Percentiles rank a stretch among this genome's conserved stretches.
Evolutionary conservation across 495 filamentous ascomycete species (phyloP).

Genomic region (Hapsidospora chrysogenum): DNA sequence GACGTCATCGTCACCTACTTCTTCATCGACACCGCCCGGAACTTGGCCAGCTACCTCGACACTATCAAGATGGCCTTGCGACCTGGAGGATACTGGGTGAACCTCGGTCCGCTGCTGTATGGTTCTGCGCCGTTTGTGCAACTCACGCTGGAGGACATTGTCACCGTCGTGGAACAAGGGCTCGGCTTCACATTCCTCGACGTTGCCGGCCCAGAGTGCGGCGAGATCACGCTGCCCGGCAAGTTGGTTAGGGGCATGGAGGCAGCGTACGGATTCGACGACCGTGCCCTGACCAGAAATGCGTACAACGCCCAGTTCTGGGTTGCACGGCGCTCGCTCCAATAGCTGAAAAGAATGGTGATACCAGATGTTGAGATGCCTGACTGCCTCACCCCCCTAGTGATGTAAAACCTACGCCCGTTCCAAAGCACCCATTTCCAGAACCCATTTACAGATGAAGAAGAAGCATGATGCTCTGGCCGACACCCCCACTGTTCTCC

Average conservation of each 20-base stretch:
- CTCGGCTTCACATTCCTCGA: constrained; percentile 14
- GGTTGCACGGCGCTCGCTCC: constrained; percentile 16
- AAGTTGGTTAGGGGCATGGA: constrained; percentile 10
- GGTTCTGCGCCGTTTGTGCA: constrained; percentile 13
- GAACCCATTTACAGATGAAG: too few relatives aligned
- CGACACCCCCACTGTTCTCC: too few relatives aligned
- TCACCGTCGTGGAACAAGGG: constrained; percentile 8
- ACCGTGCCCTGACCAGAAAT: constrained; percentile 14
- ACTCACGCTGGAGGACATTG: constrained; percentile 16
- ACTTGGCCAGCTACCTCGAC: constrained; percentile 24
- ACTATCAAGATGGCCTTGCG: constrained; percentile 21
- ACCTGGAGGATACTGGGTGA: constrained; percentile 27
- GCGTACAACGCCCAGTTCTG: constrained; percentile 17
- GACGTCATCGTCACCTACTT: constrained; percentile 29
- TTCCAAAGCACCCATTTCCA: too few relatives aligned
- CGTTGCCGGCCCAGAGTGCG: constrained; percentile 2
- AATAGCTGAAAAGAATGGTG: too few relatives aligned
- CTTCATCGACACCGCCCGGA: constrained; percentile 34
- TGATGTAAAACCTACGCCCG: too few relatives aligned
- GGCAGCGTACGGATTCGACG: constrained; percentile 14
- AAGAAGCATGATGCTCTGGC: too few relatives aligned
- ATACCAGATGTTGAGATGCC: too few relatives aligned
- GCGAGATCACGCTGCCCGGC: constrained; percentile 5
- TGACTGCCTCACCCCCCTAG: too few relatives aligned
- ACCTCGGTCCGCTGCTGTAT: constrained; percentile 25